phyloP scores from a whole-genome alignment of 2,329 filamentous ascomycete species.

The Epichloe sibirici region DNA sequence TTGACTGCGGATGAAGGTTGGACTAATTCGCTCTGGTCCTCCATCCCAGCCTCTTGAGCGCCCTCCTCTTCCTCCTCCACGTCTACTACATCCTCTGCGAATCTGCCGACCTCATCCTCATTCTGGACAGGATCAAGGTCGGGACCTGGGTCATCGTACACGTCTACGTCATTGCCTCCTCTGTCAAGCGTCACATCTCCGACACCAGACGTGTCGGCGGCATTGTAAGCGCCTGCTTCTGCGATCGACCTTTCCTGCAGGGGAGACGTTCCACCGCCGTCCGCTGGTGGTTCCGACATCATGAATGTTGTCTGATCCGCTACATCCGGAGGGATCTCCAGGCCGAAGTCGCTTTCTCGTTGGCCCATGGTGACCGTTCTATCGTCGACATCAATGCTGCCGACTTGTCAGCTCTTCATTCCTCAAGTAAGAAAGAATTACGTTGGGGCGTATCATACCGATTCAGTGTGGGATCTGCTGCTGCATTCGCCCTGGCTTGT shows the following conservation, averaged over 20 bases:
- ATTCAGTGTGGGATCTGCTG: slow-evolving; percentile 29
- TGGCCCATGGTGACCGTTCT: slow-evolving; percentile 25
- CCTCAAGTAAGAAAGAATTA: background rate
- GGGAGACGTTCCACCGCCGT: slow-evolving; percentile 15
- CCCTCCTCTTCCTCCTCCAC: background rate
- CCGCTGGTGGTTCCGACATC: slow-evolving; percentile 25
- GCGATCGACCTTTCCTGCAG: slow-evolving; percentile 1
- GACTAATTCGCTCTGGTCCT: background rate
- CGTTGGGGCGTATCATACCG: slow-evolving; percentile 20
- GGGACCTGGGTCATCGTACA: slow-evolving; percentile 1
- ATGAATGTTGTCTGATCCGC: slow-evolving; percentile 40
- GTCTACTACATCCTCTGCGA: background rate
- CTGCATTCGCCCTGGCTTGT: slow-evolving; percentile 24
- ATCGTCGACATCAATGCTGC: slow-evolving; percentile 28
- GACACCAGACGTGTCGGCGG: background rate
- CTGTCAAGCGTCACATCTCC: slow-evolving; percentile 8
- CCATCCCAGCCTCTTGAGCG: background rate
- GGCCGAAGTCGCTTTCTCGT: slow-evolving; percentile 38
- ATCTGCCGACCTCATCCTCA: background rate
- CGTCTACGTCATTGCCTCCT: background rate
- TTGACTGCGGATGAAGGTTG: slow-evolving; percentile 1
- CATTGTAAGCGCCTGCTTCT: background rate
- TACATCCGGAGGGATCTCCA: slow-evolving; percentile 35
- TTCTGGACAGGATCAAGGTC: background rate
- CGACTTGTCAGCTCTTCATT: slow-evolving; percentile 1